Base-by-base conservation (phyloP, 345 rosid genomes). In the Acer saccharum region DNA sequence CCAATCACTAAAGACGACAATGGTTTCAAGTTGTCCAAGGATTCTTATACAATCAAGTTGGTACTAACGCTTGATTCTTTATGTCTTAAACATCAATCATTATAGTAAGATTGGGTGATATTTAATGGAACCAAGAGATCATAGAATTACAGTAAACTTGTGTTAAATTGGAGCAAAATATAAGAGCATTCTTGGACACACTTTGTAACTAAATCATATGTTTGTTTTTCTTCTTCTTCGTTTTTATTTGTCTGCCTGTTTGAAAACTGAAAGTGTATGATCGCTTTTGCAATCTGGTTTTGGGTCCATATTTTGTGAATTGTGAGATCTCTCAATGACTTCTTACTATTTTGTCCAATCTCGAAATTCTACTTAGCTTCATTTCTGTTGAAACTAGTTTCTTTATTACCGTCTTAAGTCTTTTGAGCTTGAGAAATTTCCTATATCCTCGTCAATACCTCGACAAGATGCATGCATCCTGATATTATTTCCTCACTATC, bases 1-100 rank as follows among this genome's bases (percentile, higher is more conserved):
- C 90, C 84, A 25, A 68, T 74, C 76, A 73, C 44, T 57, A 77
- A 83, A 82, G 87, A 84, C 79, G 80, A 76, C 62, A 85, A 70
- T 75, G 89, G 69, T 77, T 81, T 82, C 65, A 81, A 83, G 32
- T 79, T 84, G 69, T 85, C 85, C 57, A 68, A 72, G 75, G 81
- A 86, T 81, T 72, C 84, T 72, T 95, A 90, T 85, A 77, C 75
- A 72, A 88, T 95, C 78, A 95, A 89, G 98, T 95, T 68, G 81
- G 98, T 87, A 71, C 70, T 71, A 27, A 52, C 72, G 44, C 82
- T 81, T 62, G 66, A 48, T 77, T 75, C 58, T 67, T 58, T 64
- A 52, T 67, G 17, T 73, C 46, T 43, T 13, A 71, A 62, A 29
- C 35, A 21, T 65, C 43, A 41, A 70, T 63, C 48, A 48, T 77